Conservation (phyloP, 441 rosid genomes). For the Rhodomyrtus psidioides region DNA sequence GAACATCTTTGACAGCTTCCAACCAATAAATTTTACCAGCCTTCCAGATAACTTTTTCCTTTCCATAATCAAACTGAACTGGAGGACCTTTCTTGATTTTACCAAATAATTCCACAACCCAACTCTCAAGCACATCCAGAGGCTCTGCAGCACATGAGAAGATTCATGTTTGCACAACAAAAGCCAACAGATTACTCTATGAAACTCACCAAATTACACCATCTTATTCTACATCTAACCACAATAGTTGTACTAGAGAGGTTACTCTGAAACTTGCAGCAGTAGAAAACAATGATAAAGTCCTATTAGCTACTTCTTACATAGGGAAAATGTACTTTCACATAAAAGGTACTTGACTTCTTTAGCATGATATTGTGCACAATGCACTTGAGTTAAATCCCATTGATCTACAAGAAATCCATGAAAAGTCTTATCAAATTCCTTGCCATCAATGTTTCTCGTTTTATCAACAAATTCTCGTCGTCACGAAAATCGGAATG, state of each 20-base stretch:
- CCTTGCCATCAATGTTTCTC: not conserved
- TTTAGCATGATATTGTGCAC: not conserved
- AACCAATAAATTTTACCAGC: constrained; percentile 72
- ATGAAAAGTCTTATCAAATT: not conserved
- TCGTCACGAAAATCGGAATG: not conserved
- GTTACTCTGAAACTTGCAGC: not conserved
- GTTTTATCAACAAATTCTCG: not conserved
- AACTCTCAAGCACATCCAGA: constrained; percentile 77
- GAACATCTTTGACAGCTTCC: constrained; percentile 89
- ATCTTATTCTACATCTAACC: not conserved
- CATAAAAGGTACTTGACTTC: not conserved
- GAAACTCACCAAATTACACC: not conserved
- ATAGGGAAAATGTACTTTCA: not conserved
- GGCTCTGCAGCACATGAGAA: constrained; percentile 50
- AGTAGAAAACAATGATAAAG: not conserved
- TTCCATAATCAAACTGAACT: constrained; percentile 43
- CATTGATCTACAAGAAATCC: not conserved
- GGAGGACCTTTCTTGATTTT: constrained; percentile 60
- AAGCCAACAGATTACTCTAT: not conserved
- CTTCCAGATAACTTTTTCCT: constrained; percentile 73
- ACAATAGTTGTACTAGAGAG: not conserved
- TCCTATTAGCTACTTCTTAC: not conserved
- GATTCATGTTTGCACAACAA: not conserved
- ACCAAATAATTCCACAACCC: constrained; percentile 80
- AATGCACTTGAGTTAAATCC: not conserved